Percentiles rank a stretch among this genome's conserved stretches.
These are phyloP conservation scores for Cyberlindnera mississippiensis DNA, from an alignment of 805 yeast genomes.

Conservation along the genomic window DNA sequence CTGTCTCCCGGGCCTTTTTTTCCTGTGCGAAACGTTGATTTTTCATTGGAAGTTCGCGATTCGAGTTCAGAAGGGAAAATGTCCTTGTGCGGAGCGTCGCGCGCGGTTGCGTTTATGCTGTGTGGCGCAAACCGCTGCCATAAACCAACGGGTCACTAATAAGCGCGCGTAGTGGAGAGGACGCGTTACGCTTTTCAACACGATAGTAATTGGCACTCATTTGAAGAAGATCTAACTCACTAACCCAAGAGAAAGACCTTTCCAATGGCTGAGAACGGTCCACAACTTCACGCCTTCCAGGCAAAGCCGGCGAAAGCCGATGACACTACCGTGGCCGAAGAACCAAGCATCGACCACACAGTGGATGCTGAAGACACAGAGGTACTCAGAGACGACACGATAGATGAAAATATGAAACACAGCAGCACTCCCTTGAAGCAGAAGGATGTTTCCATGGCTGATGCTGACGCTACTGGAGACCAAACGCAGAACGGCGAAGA, in stretches of 20 bases:
- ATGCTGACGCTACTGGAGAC: constrained; percentile 4
- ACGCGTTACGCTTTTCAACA: no score
- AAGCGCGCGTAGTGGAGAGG: no score
- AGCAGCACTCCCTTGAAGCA: constrained; percentile 11
- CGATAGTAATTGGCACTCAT: no score
- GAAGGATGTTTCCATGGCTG: constrained; percentile 2
- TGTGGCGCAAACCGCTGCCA: no score
- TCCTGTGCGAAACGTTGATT: constrained; percentile 12
- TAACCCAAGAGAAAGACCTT: no score
- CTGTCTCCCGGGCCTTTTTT: constrained; percentile 9
- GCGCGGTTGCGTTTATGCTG: background rate
- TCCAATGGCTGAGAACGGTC: constrained; percentile 14
- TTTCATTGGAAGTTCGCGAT: constrained; percentile 16
- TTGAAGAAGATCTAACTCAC: no score
- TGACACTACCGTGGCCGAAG: constrained; percentile 18
- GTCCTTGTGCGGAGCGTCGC: background rate
- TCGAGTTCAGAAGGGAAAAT: background rate
- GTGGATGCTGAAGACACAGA: constrained; percentile 12
- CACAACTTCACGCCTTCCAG: constrained; percentile 23
- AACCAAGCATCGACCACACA: constrained; percentile 14
- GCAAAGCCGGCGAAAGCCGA: constrained; percentile 2
- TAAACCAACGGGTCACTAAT: no score
- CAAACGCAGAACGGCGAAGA: constrained; percentile 8
- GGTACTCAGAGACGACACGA: constrained; percentile 10
- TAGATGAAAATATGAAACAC: constrained; percentile 6